phyloP scores from a whole-genome alignment of 495 filamentous ascomycete genomes.

The Penicillium argentinense region DNA sequence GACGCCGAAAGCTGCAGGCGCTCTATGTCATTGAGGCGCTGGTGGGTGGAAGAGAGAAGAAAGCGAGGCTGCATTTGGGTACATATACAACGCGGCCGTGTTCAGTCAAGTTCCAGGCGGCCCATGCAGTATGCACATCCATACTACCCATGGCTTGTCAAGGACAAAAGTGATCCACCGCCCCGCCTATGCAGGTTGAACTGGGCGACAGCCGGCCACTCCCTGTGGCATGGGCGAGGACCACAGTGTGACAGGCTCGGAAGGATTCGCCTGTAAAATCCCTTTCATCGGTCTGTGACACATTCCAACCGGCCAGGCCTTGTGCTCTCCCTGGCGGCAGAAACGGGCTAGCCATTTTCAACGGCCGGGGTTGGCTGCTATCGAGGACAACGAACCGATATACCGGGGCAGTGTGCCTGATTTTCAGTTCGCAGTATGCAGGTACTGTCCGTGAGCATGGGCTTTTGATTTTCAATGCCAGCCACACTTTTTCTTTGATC shows the following conservation, averaged over 20 bases:
- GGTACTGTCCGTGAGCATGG: background rate
- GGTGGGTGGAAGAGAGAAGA: conserved; percentile 12
- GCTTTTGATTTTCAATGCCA: background rate
- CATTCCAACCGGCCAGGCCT: conserved; percentile 20
- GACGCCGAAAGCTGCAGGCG: conserved; percentile 7
- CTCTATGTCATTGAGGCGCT: conserved; percentile 30
- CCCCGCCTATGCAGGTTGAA: conserved; percentile 19
- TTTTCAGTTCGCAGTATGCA: conserved; percentile 4
- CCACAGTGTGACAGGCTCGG: conserved; percentile 21
- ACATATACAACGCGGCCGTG: conserved; percentile 22
- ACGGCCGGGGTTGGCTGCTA: conserved; percentile 6
- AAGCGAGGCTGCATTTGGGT: conserved; percentile 8
- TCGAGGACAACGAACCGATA: background rate
- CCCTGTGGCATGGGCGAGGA: conserved; percentile 27
- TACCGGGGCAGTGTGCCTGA: conserved; percentile 4
- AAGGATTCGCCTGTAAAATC: conserved; percentile 13
- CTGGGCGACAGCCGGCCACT: conserved; percentile 21
- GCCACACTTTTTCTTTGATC: background rate
- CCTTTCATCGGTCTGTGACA: conserved; percentile 28
- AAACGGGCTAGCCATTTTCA: conserved; percentile 5
- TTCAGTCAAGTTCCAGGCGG: conserved; percentile 17
- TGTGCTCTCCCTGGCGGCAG: conserved; percentile 20
- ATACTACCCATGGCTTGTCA: conserved; percentile 23
- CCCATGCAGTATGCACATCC: conserved; percentile 31
- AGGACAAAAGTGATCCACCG: conserved; percentile 22